Base-by-base conservation (phyloP, 2,329 filamentous ascomycete genomes). In the Clonostachys byssicola region DNA sequence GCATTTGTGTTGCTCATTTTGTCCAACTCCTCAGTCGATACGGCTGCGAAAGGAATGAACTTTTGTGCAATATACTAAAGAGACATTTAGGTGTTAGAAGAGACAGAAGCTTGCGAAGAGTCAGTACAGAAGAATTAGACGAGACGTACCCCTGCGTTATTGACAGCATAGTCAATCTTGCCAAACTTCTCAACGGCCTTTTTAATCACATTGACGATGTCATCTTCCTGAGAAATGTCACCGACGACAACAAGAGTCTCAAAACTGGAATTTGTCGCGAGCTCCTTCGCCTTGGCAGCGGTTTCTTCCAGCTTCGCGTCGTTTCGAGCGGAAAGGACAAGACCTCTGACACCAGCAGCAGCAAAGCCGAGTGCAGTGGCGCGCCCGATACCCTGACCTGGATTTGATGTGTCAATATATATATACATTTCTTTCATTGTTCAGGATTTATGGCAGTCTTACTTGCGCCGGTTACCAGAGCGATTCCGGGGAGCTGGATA, bases 311-410 rank as follows among this genome's bases (percentile, higher is more conserved):
- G 23, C 9, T 30, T 30, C 3, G 8, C 3, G 4, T 64, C 54
- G 3, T 72, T 77, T 14, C 81, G 74, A 0, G 79, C 80, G 4
- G 65, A 70, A 5, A 85, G 62, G 9, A 73, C 72, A 47, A 86
- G 77, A 20, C 61, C 58, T 0, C 71, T 68, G 13, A 73, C 75
- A 4, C 76, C 74, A 3, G 80, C 78, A 50, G 63, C 66, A 8
- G 79, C 80, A 54, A 74, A 85, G 5, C 75, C 71, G n/a, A 77
- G 56, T 1, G 78, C 77, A 4, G 73, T 77, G 9, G 73, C 69
- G 3, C 65, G 66, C 4, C 81, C 80, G 30, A 82, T 72, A 10
- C 79, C 78, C 23, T 30, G 23, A 10, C 23, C 23, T 30, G 23
- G 4, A 30, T 30, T 30, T 10, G 9, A 3, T 30, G 8, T 30